Evolutionary conservation across 1,284 basidiomycete species (phyloP), one percentile per base, ranked within the genome.

Genomic region (Golubevia pallescens): DNA sequence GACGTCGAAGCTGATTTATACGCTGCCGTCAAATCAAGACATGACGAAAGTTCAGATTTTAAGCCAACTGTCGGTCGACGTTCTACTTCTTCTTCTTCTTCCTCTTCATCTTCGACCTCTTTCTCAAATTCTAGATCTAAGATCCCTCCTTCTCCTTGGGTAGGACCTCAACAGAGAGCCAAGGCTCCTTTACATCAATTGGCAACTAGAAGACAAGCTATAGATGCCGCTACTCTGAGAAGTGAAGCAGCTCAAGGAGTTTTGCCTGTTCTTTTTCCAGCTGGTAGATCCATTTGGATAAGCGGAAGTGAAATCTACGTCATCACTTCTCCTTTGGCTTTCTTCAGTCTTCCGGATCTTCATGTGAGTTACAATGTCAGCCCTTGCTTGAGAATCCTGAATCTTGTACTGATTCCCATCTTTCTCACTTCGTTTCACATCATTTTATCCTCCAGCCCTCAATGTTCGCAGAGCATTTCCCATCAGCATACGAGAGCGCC

Each of bases 1-100:
- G 81, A 81, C 56, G 80, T 84, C 0, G 81, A 84, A 51, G 72
- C 69, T 52, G 81, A 84, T 24, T 69, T 84, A 56, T 84, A 78
- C 58, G 71, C 80, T 3, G 73, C 74, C 3, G 73, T 81, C 61
- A 80, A 81, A 60, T 62, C 52, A 1, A 69, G 80, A 4, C 61
- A 68, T 60, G 69, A 74, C n/a, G 62, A 62, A 19, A n/a, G n/a
- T n/a, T n/a, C n/a, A n/a, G 34, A 38, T 10, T 5, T 5, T 10
- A 38, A 38, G 3, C 34, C 34, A 38, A 38, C 10, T 38, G 3
- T 10, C 3, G 34, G 5, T 10, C 34, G 10, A 5, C 34, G 5
- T 38, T 38, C 34, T 5, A 38, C 3, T 38, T 10, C 34, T 38
- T 38, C 34, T 38, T 38, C 34, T 5, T 5, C 34, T 38, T 38